phyloP scores from a whole-genome alignment of 192 early-diverging fungal species.

The Dimargaris xerosporica region DNA sequence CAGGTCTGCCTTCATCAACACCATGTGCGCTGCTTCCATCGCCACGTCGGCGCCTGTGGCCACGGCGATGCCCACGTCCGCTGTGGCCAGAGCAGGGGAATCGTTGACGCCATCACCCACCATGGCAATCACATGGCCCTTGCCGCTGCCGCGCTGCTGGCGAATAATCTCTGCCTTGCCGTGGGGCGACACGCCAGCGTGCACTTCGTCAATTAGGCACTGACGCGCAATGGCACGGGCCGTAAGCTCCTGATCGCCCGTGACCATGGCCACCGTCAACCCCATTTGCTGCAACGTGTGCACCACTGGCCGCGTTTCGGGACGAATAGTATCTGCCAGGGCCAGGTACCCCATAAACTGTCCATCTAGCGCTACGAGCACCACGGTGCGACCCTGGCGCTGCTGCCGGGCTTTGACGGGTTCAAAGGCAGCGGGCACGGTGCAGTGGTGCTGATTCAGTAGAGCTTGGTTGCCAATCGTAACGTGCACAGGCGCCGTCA shows the following conservation, averaged over 20 bases:
- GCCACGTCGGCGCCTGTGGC: slow-evolving; percentile 62
- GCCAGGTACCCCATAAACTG: slow-evolving; percentile 50
- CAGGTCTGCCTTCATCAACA: slow-evolving; percentile 74
- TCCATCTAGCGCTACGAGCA: slow-evolving; percentile 53
- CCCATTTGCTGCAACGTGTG: slow-evolving; percentile 57
- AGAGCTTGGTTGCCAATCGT: slow-evolving; percentile 62
- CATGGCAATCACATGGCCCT: slow-evolving; percentile 60
- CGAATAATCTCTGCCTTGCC: slow-evolving; percentile 60
- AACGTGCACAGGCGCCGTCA: slow-evolving; percentile 19
- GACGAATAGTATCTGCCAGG: slow-evolving; percentile 71
- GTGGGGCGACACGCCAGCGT: slow-evolving; percentile 53
- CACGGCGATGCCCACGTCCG: slow-evolving; percentile 61
- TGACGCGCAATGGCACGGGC: slow-evolving; percentile 67
- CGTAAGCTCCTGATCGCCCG: slow-evolving; percentile 79
- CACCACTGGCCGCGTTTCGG: slow-evolving; percentile 56
- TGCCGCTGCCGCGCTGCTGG: slow-evolving; percentile 42
- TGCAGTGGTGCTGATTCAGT: slow-evolving; percentile 29
- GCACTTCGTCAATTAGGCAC: slow-evolving; percentile 69
- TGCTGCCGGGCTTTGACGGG: slow-evolving; percentile 36
- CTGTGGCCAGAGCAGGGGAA: slow-evolving; percentile 51
- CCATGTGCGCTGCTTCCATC: slow-evolving; percentile 61
- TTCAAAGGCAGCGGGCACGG: slow-evolving; percentile 25
- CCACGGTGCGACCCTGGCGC: slow-evolving; percentile 55
- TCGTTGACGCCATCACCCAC: slow-evolving; percentile 64
- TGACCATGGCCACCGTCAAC: slow-evolving; percentile 75